A percentile compares a stretch with the other conserved stretches of the same genome.
Evolutionary conservation across 208 protist genomes (phyloP).

Genomic region (Phytomonas sp.): DNA sequence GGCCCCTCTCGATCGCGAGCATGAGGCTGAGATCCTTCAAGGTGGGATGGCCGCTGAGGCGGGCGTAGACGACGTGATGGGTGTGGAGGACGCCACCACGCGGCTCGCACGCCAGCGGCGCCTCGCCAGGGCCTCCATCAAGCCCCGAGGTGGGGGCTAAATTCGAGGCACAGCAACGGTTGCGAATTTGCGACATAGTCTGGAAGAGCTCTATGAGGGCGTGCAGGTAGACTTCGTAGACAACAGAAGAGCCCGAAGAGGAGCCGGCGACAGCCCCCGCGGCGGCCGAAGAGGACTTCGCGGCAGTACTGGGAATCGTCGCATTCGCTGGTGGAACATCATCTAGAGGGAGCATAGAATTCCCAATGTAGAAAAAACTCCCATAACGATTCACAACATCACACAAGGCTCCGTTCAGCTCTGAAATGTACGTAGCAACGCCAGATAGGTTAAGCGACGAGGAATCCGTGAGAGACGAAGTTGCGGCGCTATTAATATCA

Average conservation of each 20-base stretch:
- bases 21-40: slow-evolving; percentile 47
- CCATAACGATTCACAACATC: slow-evolving; percentile 4
- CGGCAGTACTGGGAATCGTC: background rate
- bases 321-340: background rate
- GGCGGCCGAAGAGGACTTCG: background rate
- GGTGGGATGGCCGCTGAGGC: slow-evolving; percentile 27
- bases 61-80: slow-evolving; percentile 39
- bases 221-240: slow-evolving; percentile 1
- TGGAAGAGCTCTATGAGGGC: background rate
- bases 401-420: background rate
- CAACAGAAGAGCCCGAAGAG: background rate
- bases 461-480: background rate
- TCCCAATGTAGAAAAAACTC: background rate
- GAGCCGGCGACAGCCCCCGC: background rate
- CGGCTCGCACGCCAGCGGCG: background rate
- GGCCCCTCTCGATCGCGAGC: slow-evolving; percentile 43
- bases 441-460: background rate
- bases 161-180: background rate
- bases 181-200: background rate
- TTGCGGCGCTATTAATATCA: background rate
- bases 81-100: background rate
- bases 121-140: background rate
- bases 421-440: background rate
- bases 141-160: background rate
- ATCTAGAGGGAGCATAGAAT: background rate